These are phyloP conservation scores for Sclerotinia glacialis DNA, from an alignment of 2,329 filamentous ascomycete species.

Conservation along the genomic window DNA sequence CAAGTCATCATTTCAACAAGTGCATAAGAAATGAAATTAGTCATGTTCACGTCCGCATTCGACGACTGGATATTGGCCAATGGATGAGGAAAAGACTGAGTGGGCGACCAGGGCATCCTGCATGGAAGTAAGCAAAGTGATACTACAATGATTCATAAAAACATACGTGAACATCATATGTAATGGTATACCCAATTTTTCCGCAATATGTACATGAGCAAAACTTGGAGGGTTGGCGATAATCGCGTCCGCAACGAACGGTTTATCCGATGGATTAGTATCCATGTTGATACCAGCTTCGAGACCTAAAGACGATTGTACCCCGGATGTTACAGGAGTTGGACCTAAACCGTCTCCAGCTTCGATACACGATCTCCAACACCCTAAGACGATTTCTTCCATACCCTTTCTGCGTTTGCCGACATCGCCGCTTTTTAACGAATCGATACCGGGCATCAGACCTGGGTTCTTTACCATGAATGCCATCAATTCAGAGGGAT, in stretches of 20 bases:
- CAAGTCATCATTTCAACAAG: conserved; percentile 71
- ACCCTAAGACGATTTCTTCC: conserved; percentile 75
- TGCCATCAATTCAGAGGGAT: conserved; percentile 74
- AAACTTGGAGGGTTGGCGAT: conserved; percentile 78
- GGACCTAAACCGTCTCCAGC: conserved; percentile 59
- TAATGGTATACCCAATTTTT: conserved; percentile 70
- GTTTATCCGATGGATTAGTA: conserved; percentile 41
- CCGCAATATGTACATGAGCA: conserved; percentile 71
- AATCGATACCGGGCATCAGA: conserved; percentile 77
- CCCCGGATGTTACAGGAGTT: conserved; percentile 27
- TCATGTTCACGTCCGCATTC: conserved; percentile 60
- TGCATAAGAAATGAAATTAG: conserved; percentile 67
- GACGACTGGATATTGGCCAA: conserved; percentile 65
- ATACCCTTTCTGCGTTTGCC: conserved; percentile 72
- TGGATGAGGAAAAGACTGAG: conserved; percentile 67
- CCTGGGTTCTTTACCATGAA: conserved; percentile 92
- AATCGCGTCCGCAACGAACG: conserved; percentile 81
- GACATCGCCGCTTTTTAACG: conserved; percentile 73
- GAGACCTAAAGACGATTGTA: conserved; percentile 31
- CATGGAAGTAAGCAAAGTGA: conserved; percentile 11
- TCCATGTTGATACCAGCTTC: conserved; percentile 40
- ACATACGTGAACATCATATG: conserved; percentile 89
- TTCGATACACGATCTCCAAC: conserved; percentile 83
- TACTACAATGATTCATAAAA: not conserved
- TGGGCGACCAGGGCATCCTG: conserved; percentile 68